These are phyloP conservation scores for Juglanconis juglandina DNA, from an alignment of 2,329 filamentous ascomycete genomes.

Conservation along the genomic window DNA sequence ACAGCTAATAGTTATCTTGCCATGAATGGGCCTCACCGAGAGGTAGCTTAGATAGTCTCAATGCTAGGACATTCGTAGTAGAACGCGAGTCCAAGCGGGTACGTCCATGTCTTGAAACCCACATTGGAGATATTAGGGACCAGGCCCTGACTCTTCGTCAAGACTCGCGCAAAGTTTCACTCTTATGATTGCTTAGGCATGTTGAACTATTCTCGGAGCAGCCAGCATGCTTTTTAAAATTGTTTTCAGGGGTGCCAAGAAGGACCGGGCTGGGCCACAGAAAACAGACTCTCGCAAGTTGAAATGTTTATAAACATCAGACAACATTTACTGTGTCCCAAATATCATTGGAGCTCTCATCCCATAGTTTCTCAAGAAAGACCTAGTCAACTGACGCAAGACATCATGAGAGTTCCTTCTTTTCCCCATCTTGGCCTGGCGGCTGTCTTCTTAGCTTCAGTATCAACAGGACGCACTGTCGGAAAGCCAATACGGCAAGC, in stretches of 20 bases:
- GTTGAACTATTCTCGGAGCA: not conserved
- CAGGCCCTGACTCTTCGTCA: no score
- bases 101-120: no score
- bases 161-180: not conserved
- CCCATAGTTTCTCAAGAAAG: not conserved
- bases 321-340: not conserved
- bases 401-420: not conserved
- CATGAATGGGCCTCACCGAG: no score
- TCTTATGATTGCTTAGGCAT: not conserved
- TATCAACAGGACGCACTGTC: not conserved
- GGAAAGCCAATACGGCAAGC: not conserved
- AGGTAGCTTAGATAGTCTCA: no score
- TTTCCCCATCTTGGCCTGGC: not conserved
- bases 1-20: no score
- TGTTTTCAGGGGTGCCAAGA: not conserved
- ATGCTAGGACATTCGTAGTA: no score
- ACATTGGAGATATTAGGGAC: no score
- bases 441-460: not conserved
- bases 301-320: not conserved
- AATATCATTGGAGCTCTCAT: not conserved
- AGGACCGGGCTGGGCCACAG: not conserved
- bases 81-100: no score
- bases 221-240: not conserved
- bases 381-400: not conserved
- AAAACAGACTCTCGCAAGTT: not conserved